A percentile compares a stretch with the other conserved stretches of the same genome.
Conservation (phyloP, 208 protist species). For the Trypanosoma caninum region DNA sequence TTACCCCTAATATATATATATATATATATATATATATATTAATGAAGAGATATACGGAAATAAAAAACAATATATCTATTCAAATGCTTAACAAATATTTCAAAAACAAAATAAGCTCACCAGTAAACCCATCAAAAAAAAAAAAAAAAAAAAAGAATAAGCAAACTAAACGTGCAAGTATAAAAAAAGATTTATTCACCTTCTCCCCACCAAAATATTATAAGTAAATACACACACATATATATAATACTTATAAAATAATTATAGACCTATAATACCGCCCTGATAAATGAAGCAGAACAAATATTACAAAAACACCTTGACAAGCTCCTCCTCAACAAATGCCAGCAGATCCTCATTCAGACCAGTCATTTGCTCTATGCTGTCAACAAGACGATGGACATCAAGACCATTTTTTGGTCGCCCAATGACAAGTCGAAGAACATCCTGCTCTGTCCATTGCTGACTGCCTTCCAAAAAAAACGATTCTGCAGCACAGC, state of each 20-base stretch:
- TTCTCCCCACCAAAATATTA: slow-evolving; percentile 12
- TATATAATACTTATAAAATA: no score
- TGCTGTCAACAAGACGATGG: slow-evolving; percentile 56
- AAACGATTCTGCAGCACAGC: not conserved
- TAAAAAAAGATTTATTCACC: slow-evolving; percentile 7
- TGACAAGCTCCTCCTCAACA: slow-evolving; percentile 42
- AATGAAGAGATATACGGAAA: not conserved
- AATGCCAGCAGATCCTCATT: slow-evolving; percentile 39
- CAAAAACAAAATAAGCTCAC: not conserved
- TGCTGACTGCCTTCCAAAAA: not conserved
- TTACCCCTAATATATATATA: not conserved
- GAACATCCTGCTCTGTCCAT: slow-evolving; percentile 46
- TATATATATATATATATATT: not conserved
- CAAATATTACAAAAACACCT: slow-evolving; percentile 13
- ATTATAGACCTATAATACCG: no score
- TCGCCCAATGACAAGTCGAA: slow-evolving; percentile 54
- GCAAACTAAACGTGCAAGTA: not conserved
- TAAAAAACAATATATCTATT: not conserved
- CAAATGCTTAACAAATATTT: not conserved
- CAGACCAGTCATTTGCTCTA: slow-evolving; percentile 35
- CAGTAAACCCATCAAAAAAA: slow-evolving; percentile 18
- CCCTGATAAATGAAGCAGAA: slow-evolving; percentile 1
- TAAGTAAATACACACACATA: slow-evolving; percentile 16
- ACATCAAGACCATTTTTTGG: slow-evolving; percentile 51
- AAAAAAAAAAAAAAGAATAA: slow-evolving; percentile 3